Base-by-base conservation (phyloP, 2,329 filamentous ascomycete genomes). In the Cordyceps cateniannulata region DNA sequence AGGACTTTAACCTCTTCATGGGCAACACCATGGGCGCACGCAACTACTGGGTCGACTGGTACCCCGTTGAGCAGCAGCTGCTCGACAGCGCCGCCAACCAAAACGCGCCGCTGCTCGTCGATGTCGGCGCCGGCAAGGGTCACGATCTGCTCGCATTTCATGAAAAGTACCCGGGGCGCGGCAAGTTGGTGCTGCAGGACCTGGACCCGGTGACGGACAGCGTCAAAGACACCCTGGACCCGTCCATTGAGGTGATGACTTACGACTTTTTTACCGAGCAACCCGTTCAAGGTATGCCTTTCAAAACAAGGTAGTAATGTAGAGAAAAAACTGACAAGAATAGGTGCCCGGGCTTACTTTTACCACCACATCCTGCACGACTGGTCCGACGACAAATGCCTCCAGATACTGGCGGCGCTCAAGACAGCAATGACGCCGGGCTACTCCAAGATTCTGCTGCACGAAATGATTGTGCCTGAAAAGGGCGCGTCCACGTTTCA, bases 231-330 rank as follows among this genome's bases (percentile, higher is more conserved):
- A n/a, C 20, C 7, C 1, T 73, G 18, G 55, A 65, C 9, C 61
- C 66, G 0, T 61, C 51, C 5, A 67, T 72, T 6, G 68, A 51
- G 52, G 40, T 2, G 70, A 71, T 68, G 59, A 66, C 1, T 70
- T 35, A 77, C 47, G 72, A 77, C 53, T 77, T 68, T 56, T 71
- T 71, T 45, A 68, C 66, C 1, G 64, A 68, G 18, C 72, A 74
- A 52, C 71, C 70, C 2, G 63, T 76, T 0, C 4, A 55, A 14
- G 53, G 53, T 44, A 27, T 12, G 52, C 14, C 7, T 7, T 9
- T 25, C 22, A 24, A n/a, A n/a, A n/a, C 16, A 44, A 44, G 18
- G 40, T 18, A 44, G 20, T n/a, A n/a, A 18, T 25, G 5, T 6
- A 48, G 12, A 3, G 14, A 49, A 29, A 29, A 20, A 2, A n/a